Percentiles rank a stretch among this genome's conserved stretches.
Conservation (phyloP, 345 rosid genomes). For the Microthlaspi erraticum region DNA sequence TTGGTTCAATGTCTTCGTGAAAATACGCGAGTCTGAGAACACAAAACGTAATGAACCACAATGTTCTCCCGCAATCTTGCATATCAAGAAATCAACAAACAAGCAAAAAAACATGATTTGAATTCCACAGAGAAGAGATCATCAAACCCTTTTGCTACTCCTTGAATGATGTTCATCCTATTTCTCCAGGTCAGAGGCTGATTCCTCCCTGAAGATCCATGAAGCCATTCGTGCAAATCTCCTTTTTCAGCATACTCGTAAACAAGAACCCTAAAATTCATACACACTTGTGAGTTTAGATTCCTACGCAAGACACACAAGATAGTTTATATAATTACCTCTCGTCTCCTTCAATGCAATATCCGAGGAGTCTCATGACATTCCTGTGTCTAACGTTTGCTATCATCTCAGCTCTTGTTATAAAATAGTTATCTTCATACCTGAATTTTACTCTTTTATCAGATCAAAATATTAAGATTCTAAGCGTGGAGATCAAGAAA, state of each 20-base stretch:
- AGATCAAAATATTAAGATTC: conserved; percentile 1
- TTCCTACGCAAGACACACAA: conserved; percentile 7
- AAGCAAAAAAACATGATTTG: background rate
- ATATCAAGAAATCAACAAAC: background rate
- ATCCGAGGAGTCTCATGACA: conserved; percentile 68
- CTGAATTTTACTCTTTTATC: conserved; percentile 33
- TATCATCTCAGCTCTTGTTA: conserved; percentile 54
- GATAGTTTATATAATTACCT: conserved; percentile 43
- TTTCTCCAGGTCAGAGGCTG: conserved; percentile 62
- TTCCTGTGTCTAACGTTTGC: conserved; percentile 69
- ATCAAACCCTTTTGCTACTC: conserved; percentile 77
- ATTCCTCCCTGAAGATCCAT: conserved; percentile 51
- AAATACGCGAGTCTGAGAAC: conserved; percentile 69
- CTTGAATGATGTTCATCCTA: conserved; percentile 66
- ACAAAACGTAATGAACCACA: conserved; percentile 25
- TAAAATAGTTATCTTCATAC: conserved; percentile 53
- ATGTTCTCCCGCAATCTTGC: conserved; percentile 11
- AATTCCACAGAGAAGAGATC: background rate
- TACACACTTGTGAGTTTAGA: conserved; percentile 2
- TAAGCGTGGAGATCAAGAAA: background rate
- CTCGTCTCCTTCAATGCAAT: conserved; percentile 59
- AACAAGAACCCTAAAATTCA: conserved; percentile 63
- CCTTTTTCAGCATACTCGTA: conserved; percentile 74
- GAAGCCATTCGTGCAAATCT: conserved; percentile 78
- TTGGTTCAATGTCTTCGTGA: conserved; percentile 73